phyloP scores from a whole-genome alignment of 2,329 filamentous ascomycete genomes.

The Cladorrhinum sp. region DNA sequence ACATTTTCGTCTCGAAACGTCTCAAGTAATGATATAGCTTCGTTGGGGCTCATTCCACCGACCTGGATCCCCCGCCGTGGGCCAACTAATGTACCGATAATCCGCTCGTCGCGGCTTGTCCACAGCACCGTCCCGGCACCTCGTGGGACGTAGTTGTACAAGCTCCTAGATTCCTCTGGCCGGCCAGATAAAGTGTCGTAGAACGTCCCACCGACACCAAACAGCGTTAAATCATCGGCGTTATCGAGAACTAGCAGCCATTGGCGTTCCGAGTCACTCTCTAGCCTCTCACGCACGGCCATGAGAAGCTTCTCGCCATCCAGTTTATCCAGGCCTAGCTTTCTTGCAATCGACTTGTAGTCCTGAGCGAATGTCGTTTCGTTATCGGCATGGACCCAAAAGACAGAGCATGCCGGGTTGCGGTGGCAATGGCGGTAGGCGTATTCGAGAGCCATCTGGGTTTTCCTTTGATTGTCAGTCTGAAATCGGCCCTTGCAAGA shows the following conservation, averaged over 20 bases:
- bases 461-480: conserved; percentile 32
- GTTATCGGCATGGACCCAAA: conserved; percentile 38
- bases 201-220: conserved; percentile 6
- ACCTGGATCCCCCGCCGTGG: conserved; percentile 9
- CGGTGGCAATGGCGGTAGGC: conserved; percentile 28
- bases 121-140: conserved; percentile 13
- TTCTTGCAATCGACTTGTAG: conserved; percentile 31
- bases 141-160: not conserved
- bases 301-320: conserved; percentile 22
- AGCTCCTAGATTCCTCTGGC: not conserved
- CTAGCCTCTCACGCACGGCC: conserved; percentile 10
- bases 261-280: not conserved
- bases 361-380: conserved; percentile 32
- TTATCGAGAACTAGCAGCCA: conserved; percentile 16
- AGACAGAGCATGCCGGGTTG: conserved; percentile 30
- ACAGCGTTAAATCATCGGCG: conserved; percentile 10
- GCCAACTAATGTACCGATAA: conserved; percentile 11
- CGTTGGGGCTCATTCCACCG: conserved; percentile 3
- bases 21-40: conserved; percentile 11
- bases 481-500: not conserved
- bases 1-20: conserved; percentile 1
- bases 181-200: not conserved
- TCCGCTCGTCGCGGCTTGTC: conserved; percentile 16
- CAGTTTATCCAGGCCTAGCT: conserved; percentile 24
- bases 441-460: conserved; percentile 37